phyloP scores from a whole-genome alignment of 2,329 filamentous ascomycete species.

The Ilyonectria robusta region DNA sequence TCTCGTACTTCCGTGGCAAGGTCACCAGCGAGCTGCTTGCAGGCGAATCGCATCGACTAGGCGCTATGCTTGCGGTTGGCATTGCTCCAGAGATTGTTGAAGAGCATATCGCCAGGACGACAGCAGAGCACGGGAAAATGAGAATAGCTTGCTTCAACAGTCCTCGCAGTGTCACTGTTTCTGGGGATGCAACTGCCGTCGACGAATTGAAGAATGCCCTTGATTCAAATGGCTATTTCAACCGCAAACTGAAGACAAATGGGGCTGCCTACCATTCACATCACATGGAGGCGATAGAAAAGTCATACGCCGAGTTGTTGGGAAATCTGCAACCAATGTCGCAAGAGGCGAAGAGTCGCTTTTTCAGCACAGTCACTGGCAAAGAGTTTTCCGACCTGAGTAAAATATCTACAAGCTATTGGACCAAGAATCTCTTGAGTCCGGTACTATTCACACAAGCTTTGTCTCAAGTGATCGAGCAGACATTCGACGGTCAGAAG shows the following conservation, averaged over 20 bases:
- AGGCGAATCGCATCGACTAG: constrained; percentile 23
- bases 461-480: too few species aligned
- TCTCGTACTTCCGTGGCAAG: constrained; percentile 54
- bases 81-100: constrained; percentile 41
- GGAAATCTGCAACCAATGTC: too few species aligned
- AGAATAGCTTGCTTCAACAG: constrained; percentile 34
- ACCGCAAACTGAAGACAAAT: constrained; percentile 55
- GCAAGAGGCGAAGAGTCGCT: too few species aligned
- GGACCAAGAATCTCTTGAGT: too few species aligned
- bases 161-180: constrained; percentile 33
- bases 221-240: constrained; percentile 27
- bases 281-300: constrained; percentile 54
- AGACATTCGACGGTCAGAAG: too few species aligned
- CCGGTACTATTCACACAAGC: too few species aligned
- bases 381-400: too few species aligned
- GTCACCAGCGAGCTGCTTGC: constrained; percentile 11
- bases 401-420: too few species aligned
- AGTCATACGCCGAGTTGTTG: too few species aligned
- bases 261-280: constrained; percentile 64
- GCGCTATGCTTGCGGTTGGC: constrained; percentile 53
- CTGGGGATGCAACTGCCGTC: constrained; percentile 26
- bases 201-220: constrained; percentile 22
- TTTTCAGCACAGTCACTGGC: too few species aligned
- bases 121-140: neutral
- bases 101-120: constrained; percentile 35